These are phyloP conservation scores for Neocucurbitaria cava DNA, from an alignment of 2,329 filamentous ascomycete species.

Conservation along the genomic window DNA sequence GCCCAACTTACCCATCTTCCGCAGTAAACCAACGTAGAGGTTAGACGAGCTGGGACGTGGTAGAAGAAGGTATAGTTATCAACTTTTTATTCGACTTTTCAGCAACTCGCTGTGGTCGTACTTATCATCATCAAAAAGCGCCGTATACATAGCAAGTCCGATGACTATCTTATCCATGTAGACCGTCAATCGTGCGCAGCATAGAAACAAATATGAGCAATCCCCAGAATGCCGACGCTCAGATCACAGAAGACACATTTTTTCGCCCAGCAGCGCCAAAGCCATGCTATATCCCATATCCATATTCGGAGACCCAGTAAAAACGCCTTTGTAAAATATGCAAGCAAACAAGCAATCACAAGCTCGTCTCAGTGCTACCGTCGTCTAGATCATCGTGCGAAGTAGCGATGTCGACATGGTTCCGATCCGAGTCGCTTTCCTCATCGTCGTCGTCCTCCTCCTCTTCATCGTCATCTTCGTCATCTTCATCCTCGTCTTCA, in stretches of 20 bases:
- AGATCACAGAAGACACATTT: no score
- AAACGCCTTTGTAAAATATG: not conserved
- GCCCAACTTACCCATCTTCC: no score
- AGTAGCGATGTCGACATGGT: not conserved
- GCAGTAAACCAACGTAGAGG: no score
- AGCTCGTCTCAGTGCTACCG: constrained; percentile 8
- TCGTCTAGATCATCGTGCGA: constrained; percentile 17
- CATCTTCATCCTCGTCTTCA: constrained; percentile 53
- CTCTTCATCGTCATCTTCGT: constrained; percentile 39
- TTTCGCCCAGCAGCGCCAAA: not conserved
- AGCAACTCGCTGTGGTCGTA: no score
- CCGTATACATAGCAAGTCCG: not conserved
- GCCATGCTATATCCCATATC: not conserved
- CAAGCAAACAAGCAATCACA: constrained; percentile 3
- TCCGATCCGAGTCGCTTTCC: constrained; percentile 14
- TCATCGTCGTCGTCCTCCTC: constrained; percentile 28
- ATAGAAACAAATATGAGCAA: not conserved
- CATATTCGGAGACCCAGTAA: not conserved
- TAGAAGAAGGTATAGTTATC: no score
- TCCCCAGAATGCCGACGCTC: no score
- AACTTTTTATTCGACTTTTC: no score
- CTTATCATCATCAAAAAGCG: no score
- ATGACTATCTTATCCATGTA: not conserved
- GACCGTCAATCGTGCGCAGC: not conserved
- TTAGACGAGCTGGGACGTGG: no score